Evolutionary conservation across 2,329 filamentous ascomycete species (phyloP).

Genomic region (Penicillium sp.): DNA sequence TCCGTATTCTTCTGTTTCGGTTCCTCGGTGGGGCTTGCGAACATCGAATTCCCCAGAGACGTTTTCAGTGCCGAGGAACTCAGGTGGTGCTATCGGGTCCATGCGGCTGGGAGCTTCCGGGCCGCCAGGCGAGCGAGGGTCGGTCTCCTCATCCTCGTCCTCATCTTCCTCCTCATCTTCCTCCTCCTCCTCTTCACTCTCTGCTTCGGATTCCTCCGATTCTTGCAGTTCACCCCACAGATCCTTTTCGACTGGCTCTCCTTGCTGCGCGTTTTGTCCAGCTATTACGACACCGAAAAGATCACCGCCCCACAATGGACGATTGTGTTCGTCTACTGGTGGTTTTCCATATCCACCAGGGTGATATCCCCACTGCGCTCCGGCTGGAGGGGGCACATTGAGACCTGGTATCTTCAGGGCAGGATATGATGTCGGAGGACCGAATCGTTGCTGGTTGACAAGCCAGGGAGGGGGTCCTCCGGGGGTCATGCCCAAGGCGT

Average conservation of each 20-base stretch:
- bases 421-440: conserved; percentile 91
- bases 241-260: conserved; percentile 81
- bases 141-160: conserved; percentile 63
- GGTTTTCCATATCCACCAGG: conserved; percentile 96
- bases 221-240: conserved; percentile 92
- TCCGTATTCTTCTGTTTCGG: conserved; percentile 80
- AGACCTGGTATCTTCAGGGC: conserved; percentile 93
- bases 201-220: conserved; percentile 70
- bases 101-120: conserved; percentile 80
- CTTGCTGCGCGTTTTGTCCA: conserved; percentile 62
- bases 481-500: conserved; percentile 90
- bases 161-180: conserved; percentile 49
- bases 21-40: conserved; percentile 80
- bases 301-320: conserved; percentile 89
- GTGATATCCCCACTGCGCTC: conserved; percentile 91
- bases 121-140: conserved; percentile 73
- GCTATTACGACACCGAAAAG: conserved; percentile 79
- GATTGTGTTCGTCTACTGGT: conserved; percentile 88
- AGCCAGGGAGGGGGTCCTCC: conserved; percentile 95
- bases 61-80: conserved; percentile 73
- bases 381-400: conserved; percentile 87
- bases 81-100: conserved; percentile 76
- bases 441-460: conserved; percentile 93
- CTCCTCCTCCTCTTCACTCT: conserved; percentile 71
- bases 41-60: conserved; percentile 87